Evolutionary conservation across 2,329 filamentous ascomycete genomes (phyloP).

Genomic region (Bipolaris oryzae): DNA sequence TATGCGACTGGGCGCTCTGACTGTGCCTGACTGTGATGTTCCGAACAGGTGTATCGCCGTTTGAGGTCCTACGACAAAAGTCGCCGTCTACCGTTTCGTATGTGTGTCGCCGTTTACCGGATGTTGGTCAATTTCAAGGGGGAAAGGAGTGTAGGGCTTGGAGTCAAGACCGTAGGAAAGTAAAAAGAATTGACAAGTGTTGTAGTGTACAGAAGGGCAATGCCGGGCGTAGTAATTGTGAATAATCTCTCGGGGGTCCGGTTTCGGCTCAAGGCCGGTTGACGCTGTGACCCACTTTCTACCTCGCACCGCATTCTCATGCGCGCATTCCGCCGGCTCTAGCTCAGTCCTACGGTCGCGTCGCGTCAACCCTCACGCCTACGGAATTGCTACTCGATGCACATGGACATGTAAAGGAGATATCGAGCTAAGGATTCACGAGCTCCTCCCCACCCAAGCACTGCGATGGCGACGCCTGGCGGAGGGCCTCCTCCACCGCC

Average conservation of each 20-base stretch:
- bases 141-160: not conserved
- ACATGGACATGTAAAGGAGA: slow-evolving; percentile 13
- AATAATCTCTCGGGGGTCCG: slow-evolving; percentile 25
- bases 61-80: not conserved
- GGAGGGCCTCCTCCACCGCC: slow-evolving; percentile 38
- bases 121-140: not conserved
- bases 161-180: not conserved
- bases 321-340: slow-evolving; percentile 23
- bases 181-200: not conserved
- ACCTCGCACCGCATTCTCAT: slow-evolving; percentile 1
- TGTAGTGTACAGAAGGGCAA: slow-evolving; percentile 1
- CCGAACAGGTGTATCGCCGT: not conserved
- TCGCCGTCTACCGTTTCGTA: not conserved
- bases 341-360: slow-evolving; percentile 11
- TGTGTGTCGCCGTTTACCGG: slow-evolving; percentile 6
- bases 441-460: not conserved
- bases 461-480: slow-evolving; percentile 43
- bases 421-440: slow-evolving; percentile 8
- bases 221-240: slow-evolving; percentile 11
- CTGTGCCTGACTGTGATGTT: not conserved
- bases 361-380: slow-evolving; percentile 6
- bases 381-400: slow-evolving; percentile 7
- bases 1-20: slow-evolving; percentile 11
- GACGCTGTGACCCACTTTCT: slow-evolving; percentile 8
- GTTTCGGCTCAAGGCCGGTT: slow-evolving; percentile 13